phyloP scores from a whole-genome alignment of 306 rosid genomes.

The Vicia faba region DNA sequence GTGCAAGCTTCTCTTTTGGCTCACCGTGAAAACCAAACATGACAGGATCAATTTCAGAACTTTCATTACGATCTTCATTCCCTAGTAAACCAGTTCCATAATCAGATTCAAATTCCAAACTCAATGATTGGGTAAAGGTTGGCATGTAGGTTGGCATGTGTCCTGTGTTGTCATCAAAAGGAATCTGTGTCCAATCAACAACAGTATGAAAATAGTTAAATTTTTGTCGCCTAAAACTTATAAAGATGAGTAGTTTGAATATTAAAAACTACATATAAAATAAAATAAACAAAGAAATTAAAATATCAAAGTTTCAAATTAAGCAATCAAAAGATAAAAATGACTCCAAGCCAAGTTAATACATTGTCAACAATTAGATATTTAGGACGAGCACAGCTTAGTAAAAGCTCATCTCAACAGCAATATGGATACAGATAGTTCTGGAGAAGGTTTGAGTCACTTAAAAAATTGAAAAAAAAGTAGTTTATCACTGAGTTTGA shows the following conservation, averaged over 20 bases:
- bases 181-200: conserved; percentile 49
- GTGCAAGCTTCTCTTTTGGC: conserved; percentile 44
- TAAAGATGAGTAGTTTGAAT: conserved; percentile 4
- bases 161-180: conserved; percentile 56
- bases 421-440: conserved; percentile 5
- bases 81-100: conserved; percentile 38
- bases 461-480: neutral
- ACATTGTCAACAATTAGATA: neutral
- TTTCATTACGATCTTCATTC: conserved; percentile 38
- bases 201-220: conserved; percentile 34
- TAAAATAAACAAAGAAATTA: conserved; percentile 17
- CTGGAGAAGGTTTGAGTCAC: conserved; percentile 21
- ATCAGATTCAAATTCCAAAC: conserved; percentile 53
- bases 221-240: conserved; percentile 15
- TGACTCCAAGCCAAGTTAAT: conserved; percentile 27
- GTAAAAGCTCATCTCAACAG: conserved; percentile 22
- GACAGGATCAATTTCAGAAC: conserved; percentile 42
- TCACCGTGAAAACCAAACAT: conserved; percentile 44
- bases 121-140: conserved; percentile 49
- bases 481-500: conserved; percentile 21
- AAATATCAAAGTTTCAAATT: conserved; percentile 30
- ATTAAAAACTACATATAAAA: neutral
- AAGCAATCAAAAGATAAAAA: conserved; percentile 33
- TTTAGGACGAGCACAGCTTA: conserved; percentile 24
- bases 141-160: conserved; percentile 49